Percentiles rank a stretch among this genome's conserved stretches.
Evolutionary conservation across 192 early-diverging fungal genomes (phyloP).

Genomic region (Dissophora ornata): DNA sequence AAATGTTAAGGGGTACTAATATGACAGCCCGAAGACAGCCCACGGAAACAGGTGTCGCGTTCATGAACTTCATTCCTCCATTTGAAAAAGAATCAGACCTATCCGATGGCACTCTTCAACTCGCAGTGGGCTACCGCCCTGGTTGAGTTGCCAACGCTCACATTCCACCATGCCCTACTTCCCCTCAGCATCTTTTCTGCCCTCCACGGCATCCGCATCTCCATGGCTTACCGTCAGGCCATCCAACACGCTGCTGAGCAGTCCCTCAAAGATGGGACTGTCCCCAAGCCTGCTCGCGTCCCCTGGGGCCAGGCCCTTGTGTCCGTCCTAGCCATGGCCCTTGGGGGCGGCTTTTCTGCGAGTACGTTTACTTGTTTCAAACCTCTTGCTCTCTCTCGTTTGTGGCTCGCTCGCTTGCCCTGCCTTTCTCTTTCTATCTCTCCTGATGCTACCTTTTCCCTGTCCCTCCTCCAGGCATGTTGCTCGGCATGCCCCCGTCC

Average conservation of each 20-base stretch:
- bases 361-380: conserved; percentile 40
- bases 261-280: conserved; percentile 24
- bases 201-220: conserved; percentile 40
- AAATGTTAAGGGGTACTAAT: too few species aligned
- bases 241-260: conserved; percentile 41
- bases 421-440: too few species aligned
- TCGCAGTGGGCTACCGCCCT: conserved; percentile 42
- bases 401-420: background rate
- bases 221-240: conserved; percentile 47
- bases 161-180: conserved; percentile 41
- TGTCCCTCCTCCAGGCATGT: conserved; percentile 27
- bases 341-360: conserved; percentile 42
- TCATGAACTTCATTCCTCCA: too few species aligned
- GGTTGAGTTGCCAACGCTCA: conserved; percentile 44
- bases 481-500: conserved; percentile 53
- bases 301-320: conserved; percentile 38
- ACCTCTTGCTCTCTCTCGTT: background rate
- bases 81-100: too few species aligned
- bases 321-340: conserved; percentile 44
- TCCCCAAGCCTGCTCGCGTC: conserved; percentile 5
- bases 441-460: background rate
- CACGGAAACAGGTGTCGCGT: too few species aligned
- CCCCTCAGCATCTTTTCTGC: conserved; percentile 51
- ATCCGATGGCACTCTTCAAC: conserved; percentile 29
- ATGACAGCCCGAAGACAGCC: too few species aligned